phyloP scores from a whole-genome alignment of 2,329 filamentous ascomycete species.

The Apiospora aurea region DNA sequence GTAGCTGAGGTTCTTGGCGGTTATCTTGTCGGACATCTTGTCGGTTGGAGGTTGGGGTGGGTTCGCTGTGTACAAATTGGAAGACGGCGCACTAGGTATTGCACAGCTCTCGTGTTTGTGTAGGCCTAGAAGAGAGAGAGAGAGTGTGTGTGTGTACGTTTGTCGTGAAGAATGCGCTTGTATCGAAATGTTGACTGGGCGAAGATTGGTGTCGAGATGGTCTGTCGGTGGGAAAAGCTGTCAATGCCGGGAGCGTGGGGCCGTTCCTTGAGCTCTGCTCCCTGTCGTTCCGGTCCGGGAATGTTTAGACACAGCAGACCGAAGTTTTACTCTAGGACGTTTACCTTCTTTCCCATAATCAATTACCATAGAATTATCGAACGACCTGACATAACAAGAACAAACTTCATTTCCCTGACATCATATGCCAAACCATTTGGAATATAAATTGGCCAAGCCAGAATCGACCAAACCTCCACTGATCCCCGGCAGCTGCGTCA shows the following conservation, averaged over 20 bases:
- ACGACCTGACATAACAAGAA: background rate
- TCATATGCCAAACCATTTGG: background rate
- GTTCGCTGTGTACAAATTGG: no score
- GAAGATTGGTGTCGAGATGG: background rate
- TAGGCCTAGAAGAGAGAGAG: background rate
- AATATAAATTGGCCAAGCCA: background rate
- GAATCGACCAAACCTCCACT: background rate
- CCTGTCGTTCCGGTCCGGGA: background rate
- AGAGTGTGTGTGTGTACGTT: background rate
- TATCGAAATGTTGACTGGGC: background rate
- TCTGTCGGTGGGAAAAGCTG: background rate
- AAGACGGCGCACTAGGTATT: background rate
- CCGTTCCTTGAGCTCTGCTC: background rate
- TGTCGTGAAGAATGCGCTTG: background rate
- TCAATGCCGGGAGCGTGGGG: conserved; percentile 4
- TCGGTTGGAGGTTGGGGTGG: background rate
- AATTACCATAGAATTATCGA: background rate
- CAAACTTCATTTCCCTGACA: no score
- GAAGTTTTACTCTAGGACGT: background rate
- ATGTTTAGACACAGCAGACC: no score
- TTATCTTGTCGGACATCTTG: conserved; percentile 65
- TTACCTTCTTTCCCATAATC: background rate
- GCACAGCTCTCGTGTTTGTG: background rate
- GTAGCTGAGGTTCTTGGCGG: conserved; percentile 75
- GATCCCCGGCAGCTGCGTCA: conserved; percentile 57